Percentiles rank a stretch among this genome's conserved stretches.
These are phyloP conservation scores for Mycogone perniciosa DNA, from an alignment of 2,329 filamentous ascomycete genomes.

Conservation along the genomic window DNA sequence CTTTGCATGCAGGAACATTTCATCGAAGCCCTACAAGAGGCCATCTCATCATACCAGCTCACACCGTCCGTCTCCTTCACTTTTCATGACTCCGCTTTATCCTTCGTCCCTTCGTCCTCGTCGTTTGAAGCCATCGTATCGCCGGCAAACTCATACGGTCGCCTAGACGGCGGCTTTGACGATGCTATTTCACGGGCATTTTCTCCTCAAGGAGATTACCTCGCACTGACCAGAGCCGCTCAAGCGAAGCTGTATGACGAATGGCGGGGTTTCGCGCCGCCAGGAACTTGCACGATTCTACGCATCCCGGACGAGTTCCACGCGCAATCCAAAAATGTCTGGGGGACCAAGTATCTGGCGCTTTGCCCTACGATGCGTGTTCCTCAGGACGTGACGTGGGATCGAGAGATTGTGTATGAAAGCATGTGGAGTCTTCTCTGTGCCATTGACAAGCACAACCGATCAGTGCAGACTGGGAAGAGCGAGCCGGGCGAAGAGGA, in stretches of 20 bases:
- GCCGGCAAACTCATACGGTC: slow-evolving; percentile 48
- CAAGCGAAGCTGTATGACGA: slow-evolving; percentile 39
- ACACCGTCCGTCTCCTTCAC: slow-evolving; percentile 24
- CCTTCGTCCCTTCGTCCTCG: slow-evolving; percentile 27
- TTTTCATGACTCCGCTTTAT: slow-evolving; percentile 34
- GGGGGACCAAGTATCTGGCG: slow-evolving; percentile 38
- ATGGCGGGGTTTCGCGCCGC: slow-evolving; percentile 45
- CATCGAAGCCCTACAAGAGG: slow-evolving; percentile 34
- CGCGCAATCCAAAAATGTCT: slow-evolving; percentile 28
- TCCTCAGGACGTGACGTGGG: slow-evolving; percentile 39
- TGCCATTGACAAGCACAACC: slow-evolving; percentile 42
- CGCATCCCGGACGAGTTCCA: slow-evolving; percentile 34
- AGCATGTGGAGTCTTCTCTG: slow-evolving; percentile 47
- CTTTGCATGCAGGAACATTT: slow-evolving; percentile 18
- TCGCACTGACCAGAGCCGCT: slow-evolving; percentile 39
- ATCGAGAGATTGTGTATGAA: slow-evolving; percentile 48
- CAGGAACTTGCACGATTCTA: slow-evolving; percentile 44
- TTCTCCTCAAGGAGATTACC: slow-evolving; percentile 38
- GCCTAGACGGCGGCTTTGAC: slow-evolving; percentile 49
- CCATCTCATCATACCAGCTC: slow-evolving; percentile 26
- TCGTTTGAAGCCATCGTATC: slow-evolving; percentile 46
- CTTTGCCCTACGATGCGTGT: slow-evolving; percentile 49
- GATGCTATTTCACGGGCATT: slow-evolving; percentile 46
- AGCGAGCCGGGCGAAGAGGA: slow-evolving; percentile 13
- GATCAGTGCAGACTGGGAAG: slow-evolving; percentile 13